Evolutionary conservation across 345 rosid species (phyloP).

Genomic region (Salix caprea): DNA sequence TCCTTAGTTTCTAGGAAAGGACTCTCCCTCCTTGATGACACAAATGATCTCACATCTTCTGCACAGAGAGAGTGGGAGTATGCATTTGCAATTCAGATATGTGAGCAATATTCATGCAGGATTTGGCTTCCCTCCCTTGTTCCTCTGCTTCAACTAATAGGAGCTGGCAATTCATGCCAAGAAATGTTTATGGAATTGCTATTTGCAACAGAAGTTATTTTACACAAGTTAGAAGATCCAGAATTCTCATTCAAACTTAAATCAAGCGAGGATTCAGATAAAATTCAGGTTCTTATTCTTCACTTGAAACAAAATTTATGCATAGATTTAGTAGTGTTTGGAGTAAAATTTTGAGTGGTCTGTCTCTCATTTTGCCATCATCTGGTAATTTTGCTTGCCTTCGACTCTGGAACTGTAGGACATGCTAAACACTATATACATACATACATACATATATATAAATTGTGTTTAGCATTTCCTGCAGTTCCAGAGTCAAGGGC

Average conservation of each 20-base stretch:
- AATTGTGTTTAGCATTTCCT: neutral
- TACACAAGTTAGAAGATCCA: constrained; percentile 71
- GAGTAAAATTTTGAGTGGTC: neutral
- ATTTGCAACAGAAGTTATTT: constrained; percentile 53
- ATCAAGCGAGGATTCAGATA: constrained; percentile 49
- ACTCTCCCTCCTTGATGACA: constrained; percentile 29
- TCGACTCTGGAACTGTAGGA: neutral
- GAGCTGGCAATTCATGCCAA: constrained; percentile 29
- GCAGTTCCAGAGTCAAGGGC: neutral
- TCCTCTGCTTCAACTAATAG: constrained; percentile 47
- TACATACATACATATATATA: no score
- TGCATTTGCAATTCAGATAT: constrained; percentile 65
- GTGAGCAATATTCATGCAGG: constrained; percentile 66
- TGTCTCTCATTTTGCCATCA: neutral
- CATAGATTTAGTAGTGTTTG: neutral
- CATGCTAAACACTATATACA: neutral
- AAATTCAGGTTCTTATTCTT: constrained; percentile 57
- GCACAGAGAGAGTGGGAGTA: constrained; percentile 73
- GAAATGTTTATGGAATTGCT: constrained; percentile 42
- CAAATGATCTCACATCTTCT: constrained; percentile 26
- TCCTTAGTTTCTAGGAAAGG: constrained; percentile 58
- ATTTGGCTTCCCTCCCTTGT: constrained; percentile 88
- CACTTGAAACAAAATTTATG: neutral
- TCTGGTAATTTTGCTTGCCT: neutral
- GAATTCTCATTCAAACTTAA: constrained; percentile 62